Evolutionary conservation across 805 yeast species (phyloP).

Genomic region (Starmerella sirachaensis): DNA sequence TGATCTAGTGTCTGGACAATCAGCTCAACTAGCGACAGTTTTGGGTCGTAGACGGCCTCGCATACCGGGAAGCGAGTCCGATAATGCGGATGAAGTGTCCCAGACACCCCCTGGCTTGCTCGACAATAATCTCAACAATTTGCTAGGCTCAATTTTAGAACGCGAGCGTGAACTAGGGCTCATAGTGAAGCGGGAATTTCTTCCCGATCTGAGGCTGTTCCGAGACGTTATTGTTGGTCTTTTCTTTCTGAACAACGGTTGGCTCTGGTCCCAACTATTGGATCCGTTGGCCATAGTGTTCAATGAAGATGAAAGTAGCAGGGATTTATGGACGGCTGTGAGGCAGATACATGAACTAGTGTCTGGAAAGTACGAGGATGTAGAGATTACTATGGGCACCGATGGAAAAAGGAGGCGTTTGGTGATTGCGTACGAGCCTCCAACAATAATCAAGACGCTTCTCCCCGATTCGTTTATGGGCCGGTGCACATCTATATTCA

Average conservation of each 20-base stretch:
- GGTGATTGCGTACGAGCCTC: slow-evolving; percentile 2
- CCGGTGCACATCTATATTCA: background rate
- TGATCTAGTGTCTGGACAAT: no score
- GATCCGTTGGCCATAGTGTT: slow-evolving; percentile 1
- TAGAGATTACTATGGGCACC: background rate
- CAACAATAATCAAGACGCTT: background rate
- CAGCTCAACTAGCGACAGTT: no score
- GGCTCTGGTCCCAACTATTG: slow-evolving; percentile 8
- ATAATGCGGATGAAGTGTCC: no score
- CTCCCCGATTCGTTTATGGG: background rate
- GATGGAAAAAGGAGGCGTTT: no score
- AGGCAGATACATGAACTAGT: slow-evolving; percentile 1
- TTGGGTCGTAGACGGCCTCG: no score
- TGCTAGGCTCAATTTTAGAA: background rate
- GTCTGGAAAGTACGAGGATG: background rate
- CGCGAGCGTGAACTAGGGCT: slow-evolving; percentile 4
- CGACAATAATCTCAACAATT: no score
- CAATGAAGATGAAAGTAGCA: no score
- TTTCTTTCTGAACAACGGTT: slow-evolving; percentile 7
- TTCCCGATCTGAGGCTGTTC: background rate
- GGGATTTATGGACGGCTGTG: background rate
- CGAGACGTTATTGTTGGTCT: slow-evolving; percentile 2
- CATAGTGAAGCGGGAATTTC: background rate
- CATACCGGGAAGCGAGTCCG: no score
- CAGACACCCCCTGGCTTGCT: no score